Conservation (phyloP, 345 rosid species). For the Eucalyptus marginata region DNA sequence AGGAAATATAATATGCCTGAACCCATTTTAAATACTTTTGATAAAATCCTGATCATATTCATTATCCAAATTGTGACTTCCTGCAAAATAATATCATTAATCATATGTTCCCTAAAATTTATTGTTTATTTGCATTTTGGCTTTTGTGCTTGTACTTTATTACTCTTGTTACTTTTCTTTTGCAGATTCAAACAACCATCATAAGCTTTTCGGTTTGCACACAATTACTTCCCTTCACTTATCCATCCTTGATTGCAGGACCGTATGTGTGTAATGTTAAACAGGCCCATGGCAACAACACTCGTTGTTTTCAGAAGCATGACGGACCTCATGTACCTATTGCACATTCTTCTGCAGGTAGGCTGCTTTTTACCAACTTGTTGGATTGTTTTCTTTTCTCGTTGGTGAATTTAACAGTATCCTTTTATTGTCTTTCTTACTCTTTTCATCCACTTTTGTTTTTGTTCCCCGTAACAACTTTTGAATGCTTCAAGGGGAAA, state of each 20-base stretch:
- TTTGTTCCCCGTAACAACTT: background rate
- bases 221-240: background rate
- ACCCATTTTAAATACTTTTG: background rate
- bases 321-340: conserved; percentile 53
- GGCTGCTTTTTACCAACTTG: background rate
- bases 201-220: background rate
- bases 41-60: background rate
- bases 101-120: background rate
- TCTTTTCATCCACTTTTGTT: background rate
- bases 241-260: conserved; percentile 24
- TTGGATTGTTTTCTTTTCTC: background rate
- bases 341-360: conserved; percentile 87
- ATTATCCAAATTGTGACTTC: background rate
- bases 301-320: conserved; percentile 41
- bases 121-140: background rate
- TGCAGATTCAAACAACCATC: background rate
- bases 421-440: background rate
- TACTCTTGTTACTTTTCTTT: background rate
- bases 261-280: conserved; percentile 37
- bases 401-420: background rate
- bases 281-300: conserved; percentile 27
- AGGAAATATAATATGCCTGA: background rate
- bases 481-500: background rate
- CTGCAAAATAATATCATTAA: background rate
- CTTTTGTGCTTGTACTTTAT: background rate